Percentiles rank a stretch among this genome's conserved stretches.
These are phyloP conservation scores for Millerozyma acaciae DNA, from an alignment of 805 yeast species.

Conservation along the genomic window DNA sequence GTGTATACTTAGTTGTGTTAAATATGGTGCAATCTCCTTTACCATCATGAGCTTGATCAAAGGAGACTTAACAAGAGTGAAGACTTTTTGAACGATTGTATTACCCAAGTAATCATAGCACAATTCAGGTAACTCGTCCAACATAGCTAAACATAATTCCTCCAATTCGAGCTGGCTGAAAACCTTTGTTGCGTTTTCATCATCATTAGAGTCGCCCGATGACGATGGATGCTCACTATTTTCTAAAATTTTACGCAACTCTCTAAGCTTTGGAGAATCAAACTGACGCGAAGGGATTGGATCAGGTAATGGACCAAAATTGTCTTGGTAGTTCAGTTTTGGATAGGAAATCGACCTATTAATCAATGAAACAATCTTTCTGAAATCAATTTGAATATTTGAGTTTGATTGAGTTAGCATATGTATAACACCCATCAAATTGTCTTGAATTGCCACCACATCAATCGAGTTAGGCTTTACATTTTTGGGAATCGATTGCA, in stretches of 20 bases:
- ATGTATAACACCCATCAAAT: constrained; percentile 15
- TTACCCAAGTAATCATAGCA: constrained; percentile 93
- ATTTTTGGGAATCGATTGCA: constrained; percentile 5
- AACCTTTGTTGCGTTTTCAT: constrained; percentile 10
- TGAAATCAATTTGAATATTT: constrained; percentile 21
- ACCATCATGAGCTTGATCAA: constrained; percentile 78
- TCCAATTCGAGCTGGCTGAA: constrained; percentile 63
- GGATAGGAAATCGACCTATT: constrained; percentile 26
- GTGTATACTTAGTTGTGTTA: constrained; percentile 91
- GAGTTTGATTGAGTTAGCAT: constrained; percentile 16
- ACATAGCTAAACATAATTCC: constrained; percentile 76
- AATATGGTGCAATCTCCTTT: constrained; percentile 67
- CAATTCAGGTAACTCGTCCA: constrained; percentile 83
- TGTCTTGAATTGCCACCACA: constrained; percentile 19
- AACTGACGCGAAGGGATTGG: constrained; percentile 65
- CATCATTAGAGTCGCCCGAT: constrained; percentile 4
- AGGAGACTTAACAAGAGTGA: constrained; percentile 61
- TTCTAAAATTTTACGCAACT: constrained; percentile 62
- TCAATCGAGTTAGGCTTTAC: constrained; percentile 18
- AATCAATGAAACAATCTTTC: constrained; percentile 46
- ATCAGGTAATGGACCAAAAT: constrained; percentile 75
- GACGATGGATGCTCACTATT: constrained; percentile 22
- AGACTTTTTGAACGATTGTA: constrained; percentile 89
- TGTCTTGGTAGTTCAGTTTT: constrained; percentile 47
- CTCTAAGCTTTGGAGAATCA: constrained; percentile 86